Percentiles rank a stretch among this genome's conserved stretches.
phyloP scores from a whole-genome alignment of 192 early-diverging fungal genomes.

The Coemansia sp. region DNA sequence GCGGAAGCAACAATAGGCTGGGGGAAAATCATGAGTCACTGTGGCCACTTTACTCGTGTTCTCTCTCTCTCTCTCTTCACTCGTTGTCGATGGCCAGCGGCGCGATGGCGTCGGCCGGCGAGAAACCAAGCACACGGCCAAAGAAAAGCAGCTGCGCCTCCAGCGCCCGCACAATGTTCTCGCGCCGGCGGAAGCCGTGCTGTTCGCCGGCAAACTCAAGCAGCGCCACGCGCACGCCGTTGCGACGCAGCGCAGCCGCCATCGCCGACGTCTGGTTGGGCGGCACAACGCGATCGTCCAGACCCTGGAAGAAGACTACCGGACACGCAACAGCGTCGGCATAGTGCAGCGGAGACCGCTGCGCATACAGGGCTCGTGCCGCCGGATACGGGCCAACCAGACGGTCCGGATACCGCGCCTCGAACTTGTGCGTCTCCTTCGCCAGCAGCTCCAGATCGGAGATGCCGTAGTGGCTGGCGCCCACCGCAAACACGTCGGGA shows the following conservation, averaged over 20 bases:
- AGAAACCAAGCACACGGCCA: slow-evolving; percentile 64
- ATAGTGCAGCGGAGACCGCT: slow-evolving; percentile 65
- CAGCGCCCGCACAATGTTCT: slow-evolving; percentile 64
- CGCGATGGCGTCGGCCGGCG: slow-evolving; percentile 55
- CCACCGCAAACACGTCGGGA: slow-evolving; percentile 70
- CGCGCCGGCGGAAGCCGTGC: slow-evolving; percentile 69
- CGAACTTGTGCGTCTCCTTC: slow-evolving; percentile 83
- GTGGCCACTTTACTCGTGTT: not conserved
- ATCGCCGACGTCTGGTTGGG: slow-evolving; percentile 74
- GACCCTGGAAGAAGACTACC: slow-evolving; percentile 72
- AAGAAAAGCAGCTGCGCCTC: slow-evolving; percentile 73
- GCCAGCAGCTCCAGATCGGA: slow-evolving; percentile 66
- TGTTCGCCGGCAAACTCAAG: slow-evolving; percentile 67
- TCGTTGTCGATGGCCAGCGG: slow-evolving; percentile 35
- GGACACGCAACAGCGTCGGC: slow-evolving; percentile 64
- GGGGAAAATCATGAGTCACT: too few species aligned
- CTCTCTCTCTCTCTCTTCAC: not conserved
- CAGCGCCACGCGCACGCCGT: slow-evolving; percentile 62
- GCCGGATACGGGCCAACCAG: slow-evolving; percentile 66
- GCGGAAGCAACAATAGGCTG: too few species aligned
- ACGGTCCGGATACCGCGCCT: slow-evolving; percentile 61
- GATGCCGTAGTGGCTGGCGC: slow-evolving; percentile 71
- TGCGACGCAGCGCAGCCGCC: slow-evolving; percentile 64
- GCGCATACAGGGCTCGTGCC: slow-evolving; percentile 57
- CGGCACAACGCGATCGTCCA: slow-evolving; percentile 75